Conservation (phyloP, 2,329 filamentous ascomycete genomes). For the Colletotrichum sp. region DNA sequence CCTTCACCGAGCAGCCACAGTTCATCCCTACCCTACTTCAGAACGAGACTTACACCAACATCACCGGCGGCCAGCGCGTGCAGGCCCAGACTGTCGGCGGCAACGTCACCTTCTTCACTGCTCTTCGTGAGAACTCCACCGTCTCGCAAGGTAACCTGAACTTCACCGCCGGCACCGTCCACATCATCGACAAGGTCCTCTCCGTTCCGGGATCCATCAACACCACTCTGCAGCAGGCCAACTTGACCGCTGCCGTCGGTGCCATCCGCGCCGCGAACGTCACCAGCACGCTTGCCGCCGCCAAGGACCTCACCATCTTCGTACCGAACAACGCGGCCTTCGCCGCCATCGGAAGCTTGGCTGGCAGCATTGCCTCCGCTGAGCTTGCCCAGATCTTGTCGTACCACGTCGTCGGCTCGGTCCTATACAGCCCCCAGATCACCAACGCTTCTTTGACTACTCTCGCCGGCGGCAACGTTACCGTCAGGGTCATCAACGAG, state of each 20-base stretch:
- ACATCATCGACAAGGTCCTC: constrained; percentile 55
- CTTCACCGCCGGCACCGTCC: constrained; percentile 60
- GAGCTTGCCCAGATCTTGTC: constrained; percentile 58
- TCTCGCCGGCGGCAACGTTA: constrained; percentile 27
- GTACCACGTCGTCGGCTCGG: constrained; percentile 67
- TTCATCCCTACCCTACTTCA: constrained; percentile 50
- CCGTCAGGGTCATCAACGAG: constrained; percentile 46
- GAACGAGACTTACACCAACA: constrained; percentile 57
- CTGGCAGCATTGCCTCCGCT: constrained; percentile 49
- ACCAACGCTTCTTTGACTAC: constrained; percentile 22
- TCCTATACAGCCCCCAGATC: constrained; percentile 52
- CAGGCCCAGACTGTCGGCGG: constrained; percentile 44
- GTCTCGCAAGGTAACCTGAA: constrained; percentile 55
- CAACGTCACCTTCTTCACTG: constrained; percentile 56
- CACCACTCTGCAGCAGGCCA: constrained; percentile 41
- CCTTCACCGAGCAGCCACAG: constrained; percentile 29
- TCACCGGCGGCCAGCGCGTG: constrained; percentile 65
- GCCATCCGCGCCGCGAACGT: constrained; percentile 50
- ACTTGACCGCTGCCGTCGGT: constrained; percentile 50
- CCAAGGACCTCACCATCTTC: constrained; percentile 65
- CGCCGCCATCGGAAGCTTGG: constrained; percentile 56
- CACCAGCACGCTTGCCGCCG: constrained; percentile 41
- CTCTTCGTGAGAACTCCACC: constrained; percentile 51
- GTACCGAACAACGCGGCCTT: constrained; percentile 67
- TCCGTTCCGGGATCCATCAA: constrained; percentile 48